Percentiles rank a stretch among this genome's conserved stretches.
These are phyloP conservation scores for Coemansia sp. DNA, from an alignment of 192 early-diverging fungal genomes.

Conservation along the genomic window DNA sequence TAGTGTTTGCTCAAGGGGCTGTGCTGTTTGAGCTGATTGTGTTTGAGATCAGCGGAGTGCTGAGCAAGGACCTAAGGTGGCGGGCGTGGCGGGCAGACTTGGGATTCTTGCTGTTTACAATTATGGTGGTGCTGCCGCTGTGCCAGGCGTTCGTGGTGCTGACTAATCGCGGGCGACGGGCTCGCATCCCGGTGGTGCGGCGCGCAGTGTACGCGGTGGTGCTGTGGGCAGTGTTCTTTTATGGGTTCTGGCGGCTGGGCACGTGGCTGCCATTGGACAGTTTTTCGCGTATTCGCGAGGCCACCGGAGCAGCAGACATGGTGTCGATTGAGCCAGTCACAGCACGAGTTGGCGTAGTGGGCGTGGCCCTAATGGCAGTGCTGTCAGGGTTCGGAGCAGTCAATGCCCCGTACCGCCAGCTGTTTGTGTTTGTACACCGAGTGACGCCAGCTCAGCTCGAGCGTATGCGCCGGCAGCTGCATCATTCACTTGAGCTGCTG, in stretches of 20 bases:
- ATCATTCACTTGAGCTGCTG: slow-evolving; percentile 66
- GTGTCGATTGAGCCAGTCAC: slow-evolving; percentile 69
- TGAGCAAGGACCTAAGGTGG: slow-evolving; percentile 69
- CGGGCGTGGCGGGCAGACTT: slow-evolving; percentile 75
- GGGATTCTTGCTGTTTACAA: slow-evolving; percentile 64
- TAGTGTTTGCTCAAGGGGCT: slow-evolving; percentile 75
- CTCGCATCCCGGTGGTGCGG: slow-evolving; percentile 31
- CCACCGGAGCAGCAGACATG: slow-evolving; percentile 43
- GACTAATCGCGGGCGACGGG: slow-evolving; percentile 32
- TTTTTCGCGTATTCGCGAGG: slow-evolving; percentile 43
- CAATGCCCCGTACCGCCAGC: slow-evolving; percentile 82
- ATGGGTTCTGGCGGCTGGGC: slow-evolving; percentile 64
- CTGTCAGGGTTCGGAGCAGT: slow-evolving; percentile 95
- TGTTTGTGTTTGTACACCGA: slow-evolving; percentile 78
- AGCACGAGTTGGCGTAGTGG: slow-evolving; percentile 82
- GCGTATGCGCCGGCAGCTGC: slow-evolving; percentile 66
- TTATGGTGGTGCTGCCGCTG: slow-evolving; percentile 72
- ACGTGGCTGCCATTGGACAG: slow-evolving; percentile 59
- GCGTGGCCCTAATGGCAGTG: slow-evolving; percentile 90
- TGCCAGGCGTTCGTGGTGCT: slow-evolving; percentile 71
- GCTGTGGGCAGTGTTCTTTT: slow-evolving; percentile 57
- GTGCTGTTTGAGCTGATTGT: slow-evolving; percentile 80
- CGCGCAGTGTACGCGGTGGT: slow-evolving; percentile 32
- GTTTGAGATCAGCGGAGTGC: slow-evolving; percentile 73
- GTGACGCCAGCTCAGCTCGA: slow-evolving; percentile 51